A percentile compares a stretch with the other conserved stretches of the same genome.
Evolutionary conservation across 129 eudicot species (phyloP).

Genomic region (Scalesia atractyloides): DNA sequence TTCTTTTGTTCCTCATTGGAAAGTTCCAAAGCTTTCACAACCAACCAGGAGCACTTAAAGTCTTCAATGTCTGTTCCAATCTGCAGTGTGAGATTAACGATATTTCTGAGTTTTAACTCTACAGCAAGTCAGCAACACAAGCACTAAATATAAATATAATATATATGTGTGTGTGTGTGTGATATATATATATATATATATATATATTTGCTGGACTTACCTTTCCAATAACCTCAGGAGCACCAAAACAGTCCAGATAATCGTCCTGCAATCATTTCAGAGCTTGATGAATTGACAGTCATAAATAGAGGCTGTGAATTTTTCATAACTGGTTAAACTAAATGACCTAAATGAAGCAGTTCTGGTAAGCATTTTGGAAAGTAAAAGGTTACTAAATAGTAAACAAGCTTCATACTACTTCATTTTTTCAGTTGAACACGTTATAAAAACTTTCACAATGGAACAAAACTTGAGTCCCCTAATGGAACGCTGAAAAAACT

Average conservation of each 20-base stretch:
- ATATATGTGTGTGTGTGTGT: too few species aligned
- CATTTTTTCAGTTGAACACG: neutral
- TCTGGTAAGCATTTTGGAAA: neutral
- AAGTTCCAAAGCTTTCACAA: conserved; percentile 79
- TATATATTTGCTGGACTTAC: conserved; percentile 28
- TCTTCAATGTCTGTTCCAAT: conserved; percentile 91
- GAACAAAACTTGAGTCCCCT: conserved; percentile 2
- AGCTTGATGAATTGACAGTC: conserved; percentile 7
- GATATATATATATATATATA: neutral
- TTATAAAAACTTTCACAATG: neutral
- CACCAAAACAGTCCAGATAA: conserved; percentile 84
- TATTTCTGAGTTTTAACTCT: conserved; percentile 15
- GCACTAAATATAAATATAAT: conserved; percentile 1
- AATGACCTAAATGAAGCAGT: neutral
- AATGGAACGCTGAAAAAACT: neutral
- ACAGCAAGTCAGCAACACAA: neutral
- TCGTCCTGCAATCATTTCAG: conserved; percentile 59
- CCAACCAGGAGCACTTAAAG: conserved; percentile 92
- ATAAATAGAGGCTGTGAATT: neutral
- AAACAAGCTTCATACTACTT: neutral
- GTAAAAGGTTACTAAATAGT: neutral
- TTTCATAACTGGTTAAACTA: neutral
- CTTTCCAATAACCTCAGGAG: conserved; percentile 87
- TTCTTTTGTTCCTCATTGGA: conserved; percentile 75
- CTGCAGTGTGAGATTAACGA: conserved; percentile 37